These are phyloP conservation scores for Aspergillus asperescens DNA, from an alignment of 495 filamentous ascomycete species.

Conservation along the genomic window DNA sequence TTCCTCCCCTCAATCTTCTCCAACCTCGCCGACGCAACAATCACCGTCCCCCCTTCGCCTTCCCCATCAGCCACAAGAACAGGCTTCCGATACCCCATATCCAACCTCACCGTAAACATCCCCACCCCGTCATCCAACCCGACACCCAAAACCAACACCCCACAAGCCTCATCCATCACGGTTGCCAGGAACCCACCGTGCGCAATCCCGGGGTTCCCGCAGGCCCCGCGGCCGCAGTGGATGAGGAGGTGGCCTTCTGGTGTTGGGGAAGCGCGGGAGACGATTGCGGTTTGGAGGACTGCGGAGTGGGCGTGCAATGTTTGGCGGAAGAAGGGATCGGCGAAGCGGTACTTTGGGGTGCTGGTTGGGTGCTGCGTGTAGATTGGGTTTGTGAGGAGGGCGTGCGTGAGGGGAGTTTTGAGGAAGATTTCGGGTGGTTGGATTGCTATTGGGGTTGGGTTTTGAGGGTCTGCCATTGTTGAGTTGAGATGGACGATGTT, in stretches of 20 bases:
- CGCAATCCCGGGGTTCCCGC: conserved; percentile 3
- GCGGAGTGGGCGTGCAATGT: too few species aligned
- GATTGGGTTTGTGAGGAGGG: neutral
- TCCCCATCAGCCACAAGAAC: neutral
- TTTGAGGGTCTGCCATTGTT: neutral
- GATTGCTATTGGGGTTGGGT: neutral
- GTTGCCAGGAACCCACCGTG: conserved; percentile 15
- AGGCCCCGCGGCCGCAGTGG: conserved; percentile 1
- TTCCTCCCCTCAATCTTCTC: conserved; percentile 11
- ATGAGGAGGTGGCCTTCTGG: conserved; percentile 5
- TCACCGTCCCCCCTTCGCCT: conserved; percentile 2
- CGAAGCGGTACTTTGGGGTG: neutral
- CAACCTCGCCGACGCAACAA: conserved; percentile 11
- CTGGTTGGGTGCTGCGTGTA: neutral
- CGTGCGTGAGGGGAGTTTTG: too few species aligned
- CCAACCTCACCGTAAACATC: conserved; percentile 11
- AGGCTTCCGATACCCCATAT: conserved; percentile 4
- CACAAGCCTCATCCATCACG: conserved; percentile 8
- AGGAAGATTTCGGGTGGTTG: too few species aligned
- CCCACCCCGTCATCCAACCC: conserved; percentile 9
- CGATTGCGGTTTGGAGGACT: neutral
- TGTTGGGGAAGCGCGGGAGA: neutral
- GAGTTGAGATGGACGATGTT: neutral
- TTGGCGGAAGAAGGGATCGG: neutral
- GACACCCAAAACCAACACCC: conserved; percentile 1